Evolutionary conservation across 257 asterid genomes (phyloP).

Genomic region (Plantago ovata): DNA sequence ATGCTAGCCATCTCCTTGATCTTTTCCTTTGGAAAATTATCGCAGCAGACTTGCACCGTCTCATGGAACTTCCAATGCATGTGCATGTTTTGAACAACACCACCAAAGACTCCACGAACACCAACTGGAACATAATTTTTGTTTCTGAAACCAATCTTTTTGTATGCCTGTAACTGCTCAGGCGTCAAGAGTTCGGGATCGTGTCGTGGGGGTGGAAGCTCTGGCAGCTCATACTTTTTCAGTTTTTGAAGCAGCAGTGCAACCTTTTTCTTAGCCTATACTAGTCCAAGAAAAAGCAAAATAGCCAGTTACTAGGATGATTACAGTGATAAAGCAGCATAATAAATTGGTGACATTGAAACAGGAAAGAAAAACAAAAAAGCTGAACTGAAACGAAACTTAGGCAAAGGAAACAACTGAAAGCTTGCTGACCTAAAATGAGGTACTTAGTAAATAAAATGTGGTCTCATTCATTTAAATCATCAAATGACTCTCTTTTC

Average conservation of each 20-base stretch:
- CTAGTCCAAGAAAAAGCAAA: slow-evolving; percentile 27
- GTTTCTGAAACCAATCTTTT: slow-evolving; percentile 87
- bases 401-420: slow-evolving; percentile 3
- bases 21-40: slow-evolving; percentile 88
- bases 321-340: background rate
- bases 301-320: slow-evolving; percentile 9
- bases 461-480: too few relatives aligned
- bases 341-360: background rate
- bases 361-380: background rate
- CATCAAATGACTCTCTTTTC: background rate
- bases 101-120: slow-evolving; percentile 98
- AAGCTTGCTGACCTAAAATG: too few relatives aligned
- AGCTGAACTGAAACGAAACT: background rate
- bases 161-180: slow-evolving; percentile 89
- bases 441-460: too few relatives aligned
- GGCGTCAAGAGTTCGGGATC: slow-evolving; percentile 90
- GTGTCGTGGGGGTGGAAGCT: slow-evolving; percentile 87
- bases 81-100: slow-evolving; percentile 98
- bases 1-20: slow-evolving; percentile 92
- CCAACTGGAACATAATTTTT: slow-evolving; percentile 95
- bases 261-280: slow-evolving; percentile 96
- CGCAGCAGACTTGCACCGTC: slow-evolving; percentile 95
- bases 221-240: slow-evolving; percentile 93
- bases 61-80: slow-evolving; percentile 99
- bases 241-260: slow-evolving; percentile 94